Evolutionary conservation across 2,329 filamentous ascomycete species (phyloP), one percentile per base, ranked within the genome.

Genomic region (Phialophora macrospora): DNA sequence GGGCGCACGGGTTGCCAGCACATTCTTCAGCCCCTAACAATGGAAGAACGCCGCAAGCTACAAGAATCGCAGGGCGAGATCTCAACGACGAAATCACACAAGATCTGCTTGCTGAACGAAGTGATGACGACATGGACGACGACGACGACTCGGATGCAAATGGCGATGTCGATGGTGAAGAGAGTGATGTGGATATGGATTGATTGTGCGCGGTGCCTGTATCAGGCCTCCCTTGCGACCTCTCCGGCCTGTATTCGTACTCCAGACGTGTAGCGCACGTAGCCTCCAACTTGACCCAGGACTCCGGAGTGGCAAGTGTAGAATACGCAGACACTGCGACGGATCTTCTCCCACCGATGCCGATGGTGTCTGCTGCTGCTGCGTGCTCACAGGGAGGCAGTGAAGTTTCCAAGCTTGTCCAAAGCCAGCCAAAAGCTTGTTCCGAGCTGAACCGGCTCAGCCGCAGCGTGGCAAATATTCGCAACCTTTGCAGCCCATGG

Each of bases 71-170:
- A 55, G 60, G 59, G 38, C 66, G 60, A 62, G 68, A 71, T 59
- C 66, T 72, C 52, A 68, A 70, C 55, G 72, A 71, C 55, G 71
- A 73, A 55, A 72, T 73, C 46, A 69, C 67, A 17, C 64, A 71
- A 58, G 71, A 72, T 63, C 51, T 73, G 56, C 66, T 73, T 20
- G 71, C 71, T 8, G 71, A 73, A 63, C 51, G 71, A 28, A 73
- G 72, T 38, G 70, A 70, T 41, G 71, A 72, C 17, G 71, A 72
- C 38, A 69, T 70, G 62, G 70, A 70, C 52, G 56, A 65, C 32
- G 71, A 70, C 28, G 71, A 68, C 4, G 67, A 63, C n/a, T 65
- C 66, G 24, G 66, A 67, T 12, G 63, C 63, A n/a, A 70, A 71
- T 7, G 69, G 60, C 8, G 44, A 52, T 51, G 58, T 44, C 32